These are phyloP conservation scores for Deuterostichococcus epilithicus DNA, from an alignment of 139 green algal species.

Conservation along the genomic window DNA sequence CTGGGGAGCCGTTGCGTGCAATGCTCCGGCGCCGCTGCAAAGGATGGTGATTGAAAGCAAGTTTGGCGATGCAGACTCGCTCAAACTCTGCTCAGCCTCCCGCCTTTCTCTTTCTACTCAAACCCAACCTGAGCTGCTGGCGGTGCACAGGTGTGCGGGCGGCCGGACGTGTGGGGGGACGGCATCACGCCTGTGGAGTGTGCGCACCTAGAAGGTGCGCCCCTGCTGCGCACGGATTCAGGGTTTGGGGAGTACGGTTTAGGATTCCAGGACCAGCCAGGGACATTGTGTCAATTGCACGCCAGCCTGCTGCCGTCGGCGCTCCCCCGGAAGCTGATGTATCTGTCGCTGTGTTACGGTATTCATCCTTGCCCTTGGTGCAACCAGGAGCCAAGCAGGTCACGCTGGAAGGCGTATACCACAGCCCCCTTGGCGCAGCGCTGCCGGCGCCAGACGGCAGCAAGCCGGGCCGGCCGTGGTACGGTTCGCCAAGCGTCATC, in stretches of 20 bases:
- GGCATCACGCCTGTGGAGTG: conserved; percentile 62
- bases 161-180: conserved; percentile 64
- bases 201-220: conserved; percentile 60
- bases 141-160: conserved; percentile 72
- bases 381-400: conserved; percentile 21
- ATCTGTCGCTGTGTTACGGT: neutral
- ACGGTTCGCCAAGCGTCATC: conserved; percentile 23
- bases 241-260: neutral
- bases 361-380: neutral
- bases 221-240: neutral
- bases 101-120: too few species aligned
- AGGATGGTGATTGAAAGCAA: too few species aligned
- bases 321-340: neutral
- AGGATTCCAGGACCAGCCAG: conserved; percentile 32
- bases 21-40: too few species aligned
- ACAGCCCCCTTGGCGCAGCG: conserved; percentile 62
- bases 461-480: conserved; percentile 46
- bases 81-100: too few species aligned
- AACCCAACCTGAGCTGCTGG: too few species aligned
- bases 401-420: conserved; percentile 63
- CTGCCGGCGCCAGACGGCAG: conserved; percentile 28
- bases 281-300: neutral
- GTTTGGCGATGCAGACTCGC: too few species aligned
- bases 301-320: neutral
- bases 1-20: too few species aligned